Percentiles rank a stretch among this genome's conserved stretches.
These are phyloP conservation scores for Nothomitra cinnamomea DNA, from an alignment of 2,329 filamentous ascomycete species.

Conservation along the genomic window DNA sequence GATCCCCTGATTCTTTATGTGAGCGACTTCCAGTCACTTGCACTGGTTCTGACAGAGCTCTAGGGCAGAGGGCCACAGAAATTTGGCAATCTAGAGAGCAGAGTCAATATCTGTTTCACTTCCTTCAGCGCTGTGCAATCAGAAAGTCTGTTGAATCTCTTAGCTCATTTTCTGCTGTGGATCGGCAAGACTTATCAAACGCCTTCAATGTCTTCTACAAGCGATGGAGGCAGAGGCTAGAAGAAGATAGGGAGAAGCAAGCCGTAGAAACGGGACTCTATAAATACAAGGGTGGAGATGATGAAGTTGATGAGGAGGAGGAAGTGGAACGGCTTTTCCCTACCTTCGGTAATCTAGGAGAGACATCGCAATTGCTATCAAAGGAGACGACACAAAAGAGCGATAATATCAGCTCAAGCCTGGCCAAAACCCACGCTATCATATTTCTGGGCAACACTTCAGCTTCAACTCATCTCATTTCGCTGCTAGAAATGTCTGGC, in stretches of 20 bases:
- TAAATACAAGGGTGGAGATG: conserved; percentile 60
- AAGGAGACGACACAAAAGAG: neutral
- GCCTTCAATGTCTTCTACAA: conserved; percentile 58
- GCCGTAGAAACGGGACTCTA: conserved; percentile 63
- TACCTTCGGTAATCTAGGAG: conserved; percentile 36
- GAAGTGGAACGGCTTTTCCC: conserved; percentile 75
- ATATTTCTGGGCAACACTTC: neutral
- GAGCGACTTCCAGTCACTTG: neutral
- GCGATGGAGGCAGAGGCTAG: conserved; percentile 64
- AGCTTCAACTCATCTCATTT: neutral
- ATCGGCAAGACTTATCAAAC: conserved; percentile 41
- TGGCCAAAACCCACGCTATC: neutral
- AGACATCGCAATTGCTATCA: neutral
- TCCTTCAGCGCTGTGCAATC: neutral
- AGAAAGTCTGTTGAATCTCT: conserved; percentile 29
- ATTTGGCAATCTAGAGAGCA: too few relatives aligned
- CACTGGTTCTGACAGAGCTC: too few relatives aligned
- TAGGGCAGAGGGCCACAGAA: neutral
- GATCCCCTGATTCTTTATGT: conserved; percentile 6
- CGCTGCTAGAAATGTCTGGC: conserved; percentile 3
- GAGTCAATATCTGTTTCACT: neutral
- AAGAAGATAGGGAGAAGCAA: conserved; percentile 58
- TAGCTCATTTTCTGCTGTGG: conserved; percentile 9
- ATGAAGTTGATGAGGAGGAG: conserved; percentile 57
- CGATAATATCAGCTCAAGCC: neutral